These are phyloP conservation scores for Cladophialophora exuberans DNA, from an alignment of 2,329 filamentous ascomycete species.

Conservation along the genomic window DNA sequence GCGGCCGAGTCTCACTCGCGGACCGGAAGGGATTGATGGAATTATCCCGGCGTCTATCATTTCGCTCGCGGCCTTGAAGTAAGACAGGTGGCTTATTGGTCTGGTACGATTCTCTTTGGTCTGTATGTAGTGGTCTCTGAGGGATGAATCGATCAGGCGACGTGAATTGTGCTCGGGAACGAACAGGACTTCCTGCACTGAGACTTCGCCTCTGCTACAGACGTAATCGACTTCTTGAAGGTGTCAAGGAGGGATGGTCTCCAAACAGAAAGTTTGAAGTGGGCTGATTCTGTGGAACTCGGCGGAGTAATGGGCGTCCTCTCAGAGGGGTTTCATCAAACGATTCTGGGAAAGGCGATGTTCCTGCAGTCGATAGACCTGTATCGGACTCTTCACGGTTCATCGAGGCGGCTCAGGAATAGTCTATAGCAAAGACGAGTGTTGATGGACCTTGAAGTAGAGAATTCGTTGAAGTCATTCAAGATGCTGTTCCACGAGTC, in stretches of 20 bases:
- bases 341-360: too few relatives aligned
- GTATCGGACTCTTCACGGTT: too few relatives aligned
- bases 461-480: too few relatives aligned
- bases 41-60: slow-evolving; percentile 47
- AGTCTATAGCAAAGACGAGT: too few relatives aligned
- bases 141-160: slow-evolving; percentile 62
- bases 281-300: slow-evolving; percentile 19
- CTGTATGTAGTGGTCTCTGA: slow-evolving; percentile 19
- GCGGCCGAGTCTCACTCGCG: slow-evolving; percentile 37
- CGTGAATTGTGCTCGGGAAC: slow-evolving; percentile 30
- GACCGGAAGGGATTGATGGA: slow-evolving; percentile 58
- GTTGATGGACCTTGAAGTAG: too few relatives aligned
- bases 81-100: slow-evolving; percentile 50
- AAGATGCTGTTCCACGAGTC: too few relatives aligned
- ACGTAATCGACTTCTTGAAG: background rate
- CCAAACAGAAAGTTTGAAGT: slow-evolving; percentile 17
- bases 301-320: slow-evolving; percentile 10
- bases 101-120: slow-evolving; percentile 48
- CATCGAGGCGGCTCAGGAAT: too few relatives aligned
- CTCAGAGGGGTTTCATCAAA: background rate
- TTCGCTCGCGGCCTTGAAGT: slow-evolving; percentile 45
- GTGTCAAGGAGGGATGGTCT: slow-evolving; percentile 13
- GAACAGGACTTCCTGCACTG: slow-evolving; percentile 19
- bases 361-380: too few relatives aligned
- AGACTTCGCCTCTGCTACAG: slow-evolving; percentile 28